phyloP scores from a whole-genome alignment of 1,284 basidiomycete species.

The Sporisorium graminicola region DNA sequence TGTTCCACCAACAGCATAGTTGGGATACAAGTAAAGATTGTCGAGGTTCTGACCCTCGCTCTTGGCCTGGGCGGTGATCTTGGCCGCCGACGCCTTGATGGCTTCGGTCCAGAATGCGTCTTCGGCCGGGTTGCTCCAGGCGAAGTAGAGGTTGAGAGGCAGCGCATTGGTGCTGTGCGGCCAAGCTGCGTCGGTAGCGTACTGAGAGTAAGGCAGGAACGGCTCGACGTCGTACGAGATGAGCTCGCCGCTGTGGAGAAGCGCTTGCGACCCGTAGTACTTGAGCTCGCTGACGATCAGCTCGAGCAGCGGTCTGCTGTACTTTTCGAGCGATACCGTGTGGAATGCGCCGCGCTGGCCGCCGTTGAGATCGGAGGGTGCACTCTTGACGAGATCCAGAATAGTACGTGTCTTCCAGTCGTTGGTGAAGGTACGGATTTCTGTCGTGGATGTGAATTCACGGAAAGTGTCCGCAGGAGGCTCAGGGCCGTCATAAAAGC shows the following conservation, averaged over 20 bases:
- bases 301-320: conserved; percentile 47
- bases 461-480: conserved; percentile 37
- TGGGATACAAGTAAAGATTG: conserved; percentile 53
- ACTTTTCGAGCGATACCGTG: conserved; percentile 50
- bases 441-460: conserved; percentile 18
- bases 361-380: conserved; percentile 35
- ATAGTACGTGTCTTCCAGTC: conserved; percentile 52
- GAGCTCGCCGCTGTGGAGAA: conserved; percentile 39
- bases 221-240: conserved; percentile 63
- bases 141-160: conserved; percentile 61
- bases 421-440: conserved; percentile 24
- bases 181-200: conserved; percentile 44
- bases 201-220: conserved; percentile 50
- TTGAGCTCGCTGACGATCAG: conserved; percentile 51
- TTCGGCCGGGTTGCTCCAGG: conserved; percentile 51
- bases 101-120: conserved; percentile 50
- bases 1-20: conserved; percentile 56
- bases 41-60: conserved; percentile 58
- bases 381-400: conserved; percentile 39
- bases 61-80: conserved; percentile 41
- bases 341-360: conserved; percentile 57
- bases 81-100: conserved; percentile 37
- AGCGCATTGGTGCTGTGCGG: conserved; percentile 50
- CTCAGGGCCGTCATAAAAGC: conserved; percentile 51
- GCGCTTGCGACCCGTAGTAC: conserved; percentile 27